phyloP scores from a whole-genome alignment of 192 early-diverging fungal genomes.

The Backusella macrospora region DNA sequence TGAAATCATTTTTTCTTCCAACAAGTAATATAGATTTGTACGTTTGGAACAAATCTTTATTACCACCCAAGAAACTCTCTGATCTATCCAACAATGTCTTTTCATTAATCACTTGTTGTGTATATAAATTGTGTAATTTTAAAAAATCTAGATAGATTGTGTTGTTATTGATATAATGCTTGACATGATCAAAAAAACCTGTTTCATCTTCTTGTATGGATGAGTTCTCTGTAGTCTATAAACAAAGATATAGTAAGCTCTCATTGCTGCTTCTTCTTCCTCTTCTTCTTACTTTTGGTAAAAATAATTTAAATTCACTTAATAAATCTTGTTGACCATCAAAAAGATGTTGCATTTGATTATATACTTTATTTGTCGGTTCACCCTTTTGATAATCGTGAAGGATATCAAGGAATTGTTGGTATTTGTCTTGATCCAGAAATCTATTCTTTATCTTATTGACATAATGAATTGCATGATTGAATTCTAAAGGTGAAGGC shows the following conservation, averaged over 20 bases:
- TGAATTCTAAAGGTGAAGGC: slow-evolving; percentile 92
- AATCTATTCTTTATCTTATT: slow-evolving; percentile 99
- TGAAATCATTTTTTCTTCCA: slow-evolving; percentile 66
- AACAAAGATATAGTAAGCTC: no score
- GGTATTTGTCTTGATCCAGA: slow-evolving; percentile 91
- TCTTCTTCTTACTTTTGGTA: slow-evolving; percentile 85
- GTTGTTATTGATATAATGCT: slow-evolving; percentile 82
- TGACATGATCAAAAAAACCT: slow-evolving; percentile 92
- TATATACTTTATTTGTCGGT: slow-evolving; percentile 95
- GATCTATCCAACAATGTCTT: slow-evolving; percentile 82
- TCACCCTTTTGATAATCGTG: slow-evolving; percentile 96
- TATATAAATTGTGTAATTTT: slow-evolving; percentile 91
- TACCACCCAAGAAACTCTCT: slow-evolving; percentile 79
- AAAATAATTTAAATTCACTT: slow-evolving; percentile 97
- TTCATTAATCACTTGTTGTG: slow-evolving; percentile 87
- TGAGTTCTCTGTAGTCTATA: no score
- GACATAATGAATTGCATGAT: slow-evolving; percentile 98
- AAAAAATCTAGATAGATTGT: slow-evolving; percentile 92
- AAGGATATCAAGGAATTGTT: slow-evolving; percentile 95
- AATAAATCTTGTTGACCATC: slow-evolving; percentile 83
- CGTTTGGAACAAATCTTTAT: slow-evolving; percentile 87
- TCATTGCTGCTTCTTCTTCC: no score
- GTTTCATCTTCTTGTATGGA: slow-evolving; percentile 66
- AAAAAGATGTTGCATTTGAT: slow-evolving; percentile 90
- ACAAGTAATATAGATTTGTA: slow-evolving; percentile 86